A percentile compares a stretch with the other conserved stretches of the same genome.
Conservation (phyloP, 169 alveolate species). For the Plasmodium ovale region DNA sequence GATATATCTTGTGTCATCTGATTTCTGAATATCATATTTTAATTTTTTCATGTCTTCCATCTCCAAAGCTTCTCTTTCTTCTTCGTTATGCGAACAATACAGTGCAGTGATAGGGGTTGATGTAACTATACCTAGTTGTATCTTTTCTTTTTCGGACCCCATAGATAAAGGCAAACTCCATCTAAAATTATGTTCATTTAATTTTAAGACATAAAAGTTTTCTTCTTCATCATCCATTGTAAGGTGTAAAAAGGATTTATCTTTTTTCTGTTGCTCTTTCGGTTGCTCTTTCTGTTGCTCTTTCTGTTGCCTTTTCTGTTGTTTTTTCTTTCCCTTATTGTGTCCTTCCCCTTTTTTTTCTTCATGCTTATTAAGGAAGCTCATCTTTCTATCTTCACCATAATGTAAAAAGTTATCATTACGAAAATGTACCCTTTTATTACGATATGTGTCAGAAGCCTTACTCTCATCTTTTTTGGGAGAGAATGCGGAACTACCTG, state of each 20-base stretch:
- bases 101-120: conserved; percentile 22
- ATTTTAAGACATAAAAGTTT: conserved; percentile 13
- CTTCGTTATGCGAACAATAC: conserved; percentile 27
- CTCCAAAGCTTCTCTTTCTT: background rate
- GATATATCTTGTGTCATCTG: conserved; percentile 22
- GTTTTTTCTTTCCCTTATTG: background rate
- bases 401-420: background rate
- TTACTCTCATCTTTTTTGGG: no score
- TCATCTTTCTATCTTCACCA: no score
- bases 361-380: background rate
- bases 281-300: no score
- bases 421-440: background rate
- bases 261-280: background rate
- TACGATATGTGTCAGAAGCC: no score
- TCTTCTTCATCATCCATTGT: background rate
- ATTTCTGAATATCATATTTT: conserved; percentile 20
- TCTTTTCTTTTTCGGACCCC: conserved; percentile 17
- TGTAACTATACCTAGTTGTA: conserved; percentile 25
- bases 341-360: background rate
- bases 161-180: conserved; percentile 44
- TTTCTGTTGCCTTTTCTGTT: no score
- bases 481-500: no score
- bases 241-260: conserved; percentile 3
- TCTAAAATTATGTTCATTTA: conserved; percentile 44
- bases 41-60: no score